Conservation (phyloP, 257 asterid genomes). For the Fraxinus excelsior region DNA sequence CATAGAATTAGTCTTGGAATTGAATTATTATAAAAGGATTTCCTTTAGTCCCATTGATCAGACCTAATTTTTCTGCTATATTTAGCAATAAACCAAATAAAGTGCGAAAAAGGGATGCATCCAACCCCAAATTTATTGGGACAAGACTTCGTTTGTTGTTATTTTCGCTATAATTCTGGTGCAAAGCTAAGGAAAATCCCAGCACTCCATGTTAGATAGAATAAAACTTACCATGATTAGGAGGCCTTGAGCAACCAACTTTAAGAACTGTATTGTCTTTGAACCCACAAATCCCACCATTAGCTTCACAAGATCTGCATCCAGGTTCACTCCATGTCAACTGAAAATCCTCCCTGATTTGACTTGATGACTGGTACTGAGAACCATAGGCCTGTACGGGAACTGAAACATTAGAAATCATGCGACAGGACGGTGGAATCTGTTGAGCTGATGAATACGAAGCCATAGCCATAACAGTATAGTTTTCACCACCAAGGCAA, state of each 20-base stretch:
- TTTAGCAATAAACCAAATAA: not conserved
- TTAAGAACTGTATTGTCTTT: conserved; percentile 31
- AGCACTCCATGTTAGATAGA: not conserved
- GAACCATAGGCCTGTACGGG: conserved; percentile 41
- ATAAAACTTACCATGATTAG: conserved; percentile 42
- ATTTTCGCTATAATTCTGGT: not conserved
- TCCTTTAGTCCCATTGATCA: not conserved
- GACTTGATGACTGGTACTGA: conserved; percentile 40
- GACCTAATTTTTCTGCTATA: not conserved
- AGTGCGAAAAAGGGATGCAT: not conserved
- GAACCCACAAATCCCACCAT: conserved; percentile 54
- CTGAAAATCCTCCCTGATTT: conserved; percentile 45
- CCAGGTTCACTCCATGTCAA: conserved; percentile 53
- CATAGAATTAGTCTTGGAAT: not conserved
- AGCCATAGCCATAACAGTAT: conserved; percentile 43
- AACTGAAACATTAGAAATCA: conserved; percentile 35
- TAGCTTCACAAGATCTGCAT: conserved; percentile 50
- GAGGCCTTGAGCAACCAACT: conserved; percentile 42
- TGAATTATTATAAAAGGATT: not conserved
- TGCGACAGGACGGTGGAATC: conserved; percentile 43
- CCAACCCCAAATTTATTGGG: not conserved
- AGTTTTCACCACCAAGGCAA: conserved; percentile 50
- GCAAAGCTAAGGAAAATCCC: not conserved
- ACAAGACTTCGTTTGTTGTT: not conserved
- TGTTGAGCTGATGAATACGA: conserved; percentile 12